Evolutionary conservation across 441 rosid genomes (phyloP), one percentile per base, ranked within the genome.

Genomic region (Rhodomyrtus psidioides): DNA sequence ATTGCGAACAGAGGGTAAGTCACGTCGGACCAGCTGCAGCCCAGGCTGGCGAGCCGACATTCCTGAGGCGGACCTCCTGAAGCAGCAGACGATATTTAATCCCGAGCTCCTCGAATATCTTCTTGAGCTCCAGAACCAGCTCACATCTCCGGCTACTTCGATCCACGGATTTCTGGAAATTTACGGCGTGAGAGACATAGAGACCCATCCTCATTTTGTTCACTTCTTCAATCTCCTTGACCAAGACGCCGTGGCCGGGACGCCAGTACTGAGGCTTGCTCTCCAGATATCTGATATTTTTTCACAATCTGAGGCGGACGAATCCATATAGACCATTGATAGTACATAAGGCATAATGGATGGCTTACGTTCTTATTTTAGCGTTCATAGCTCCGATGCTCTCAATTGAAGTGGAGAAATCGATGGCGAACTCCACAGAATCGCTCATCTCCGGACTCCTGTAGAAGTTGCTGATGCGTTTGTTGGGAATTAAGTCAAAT

Each of bases 401-500:
- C 53, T 88, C 86, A 13, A 86, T 15, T 24, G 91, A 75, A 21
- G 92, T 88, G 24, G 88, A 88, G 86, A 89, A 87, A 86, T 86
- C 86, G 46, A 91, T 75, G 1, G 90, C 42, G 53, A 91, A 91
- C 82, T 88, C 92, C 81, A 89, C 87, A 2, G 89, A 84, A 88
- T 91, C 91, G 9, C 89, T 53, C 91, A 91, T 89, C 79, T 91
- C 91, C 1, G 91, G 91, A 84, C 92, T 91, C 87, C 91, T 86
- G 79, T 89, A 89, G 23, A 88, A 91, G 56, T 91, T 91, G 90
- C 90, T 84, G 81, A 91, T 88, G 26, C 91, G 91, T n/a, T n/a
- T n/a, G n/a, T n/a, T n/a, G n/a, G n/a, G n/a, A n/a, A n/a, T n/a
- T n/a, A n/a, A n/a, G n/a, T n/a, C n/a, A n/a, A n/a, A n/a, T n/a